Conservation (phyloP, 305 asterid genomes). For the Fraxinus albicans region DNA sequence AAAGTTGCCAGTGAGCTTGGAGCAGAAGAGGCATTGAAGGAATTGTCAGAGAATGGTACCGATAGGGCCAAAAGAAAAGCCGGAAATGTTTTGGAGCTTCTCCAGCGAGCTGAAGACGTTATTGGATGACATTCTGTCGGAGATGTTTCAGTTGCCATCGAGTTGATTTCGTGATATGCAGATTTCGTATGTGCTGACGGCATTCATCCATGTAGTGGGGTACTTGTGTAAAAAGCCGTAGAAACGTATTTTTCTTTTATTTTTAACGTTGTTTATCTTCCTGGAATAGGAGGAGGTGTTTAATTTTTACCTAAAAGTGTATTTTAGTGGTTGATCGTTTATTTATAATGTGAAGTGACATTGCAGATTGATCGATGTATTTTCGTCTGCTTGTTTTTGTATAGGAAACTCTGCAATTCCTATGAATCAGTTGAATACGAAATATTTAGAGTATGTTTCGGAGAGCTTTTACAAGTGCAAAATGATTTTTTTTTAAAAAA, state of each 20-base stretch:
- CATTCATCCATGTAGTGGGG: background rate
- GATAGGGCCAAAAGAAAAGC: slow-evolving; percentile 96
- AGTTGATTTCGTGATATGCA: background rate
- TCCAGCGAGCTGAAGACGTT: slow-evolving; percentile 45
- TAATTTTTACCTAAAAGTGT: background rate
- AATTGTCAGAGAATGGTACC: slow-evolving; percentile 76
- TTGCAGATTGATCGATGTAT: background rate
- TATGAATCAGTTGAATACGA: background rate
- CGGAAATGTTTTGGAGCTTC: slow-evolving; percentile 68
- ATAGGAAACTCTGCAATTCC: background rate
- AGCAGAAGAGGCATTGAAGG: slow-evolving; percentile 78
- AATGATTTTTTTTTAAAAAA: too few species aligned
- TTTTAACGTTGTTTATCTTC: background rate
- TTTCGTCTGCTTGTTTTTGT: background rate
- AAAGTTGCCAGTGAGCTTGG: slow-evolving; percentile 67
- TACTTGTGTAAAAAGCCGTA: background rate
- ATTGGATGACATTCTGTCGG: slow-evolving; percentile 23
- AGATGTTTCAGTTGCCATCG: background rate
- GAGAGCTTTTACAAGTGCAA: too few species aligned
- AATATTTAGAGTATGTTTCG: too few species aligned
- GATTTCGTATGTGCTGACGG: background rate
- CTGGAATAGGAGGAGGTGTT: background rate
- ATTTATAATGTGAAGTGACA: background rate
- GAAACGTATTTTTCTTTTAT: background rate
- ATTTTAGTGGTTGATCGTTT: background rate